phyloP scores from a whole-genome alignment of 768 basidiomycete genomes.

The Obba rivulosa region DNA sequence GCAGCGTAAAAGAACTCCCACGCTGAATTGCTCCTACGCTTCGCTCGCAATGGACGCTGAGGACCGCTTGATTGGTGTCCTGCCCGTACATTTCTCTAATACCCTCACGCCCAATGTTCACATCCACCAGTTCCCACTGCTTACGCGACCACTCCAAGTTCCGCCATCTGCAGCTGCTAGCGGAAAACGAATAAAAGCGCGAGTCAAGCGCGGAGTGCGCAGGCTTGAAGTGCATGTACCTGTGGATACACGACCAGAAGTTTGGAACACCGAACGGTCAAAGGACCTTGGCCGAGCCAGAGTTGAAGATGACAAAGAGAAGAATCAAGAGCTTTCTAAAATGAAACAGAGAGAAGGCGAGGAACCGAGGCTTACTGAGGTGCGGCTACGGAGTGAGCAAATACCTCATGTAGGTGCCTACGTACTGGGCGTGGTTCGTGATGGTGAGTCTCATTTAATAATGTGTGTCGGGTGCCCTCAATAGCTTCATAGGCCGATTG shows the following conservation, averaged over 20 bases:
- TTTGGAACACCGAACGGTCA: conserved; percentile 73
- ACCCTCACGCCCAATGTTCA: conserved; percentile 58
- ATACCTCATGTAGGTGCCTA: conserved; percentile 60
- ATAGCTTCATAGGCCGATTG: conserved; percentile 46
- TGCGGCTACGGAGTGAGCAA: conserved; percentile 69
- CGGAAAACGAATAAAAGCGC: conserved; percentile 74
- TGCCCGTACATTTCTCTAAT: conserved; percentile 73
- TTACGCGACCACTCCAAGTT: conserved; percentile 65
- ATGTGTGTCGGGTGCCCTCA: background rate
- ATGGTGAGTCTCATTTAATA: conserved; percentile 43
- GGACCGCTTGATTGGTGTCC: conserved; percentile 59
- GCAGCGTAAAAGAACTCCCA: background rate
- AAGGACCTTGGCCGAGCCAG: conserved; percentile 61
- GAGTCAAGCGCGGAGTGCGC: conserved; percentile 58
- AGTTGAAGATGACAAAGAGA: conserved; percentile 72
- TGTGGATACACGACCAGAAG: conserved; percentile 72
- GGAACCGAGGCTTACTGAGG: conserved; percentile 61
- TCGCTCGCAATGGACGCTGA: conserved; percentile 21
- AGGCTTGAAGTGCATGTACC: conserved; percentile 78
- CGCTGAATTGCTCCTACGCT: background rate
- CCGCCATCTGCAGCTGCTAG: conserved; percentile 69
- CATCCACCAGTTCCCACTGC: conserved; percentile 77
- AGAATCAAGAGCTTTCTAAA: conserved; percentile 53
- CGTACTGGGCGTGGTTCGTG: conserved; percentile 72
- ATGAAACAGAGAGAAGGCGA: conserved; percentile 41